These are phyloP conservation scores for Rhexocercosporidium sp. DNA, from an alignment of 2,329 filamentous ascomycete species.

Conservation along the genomic window DNA sequence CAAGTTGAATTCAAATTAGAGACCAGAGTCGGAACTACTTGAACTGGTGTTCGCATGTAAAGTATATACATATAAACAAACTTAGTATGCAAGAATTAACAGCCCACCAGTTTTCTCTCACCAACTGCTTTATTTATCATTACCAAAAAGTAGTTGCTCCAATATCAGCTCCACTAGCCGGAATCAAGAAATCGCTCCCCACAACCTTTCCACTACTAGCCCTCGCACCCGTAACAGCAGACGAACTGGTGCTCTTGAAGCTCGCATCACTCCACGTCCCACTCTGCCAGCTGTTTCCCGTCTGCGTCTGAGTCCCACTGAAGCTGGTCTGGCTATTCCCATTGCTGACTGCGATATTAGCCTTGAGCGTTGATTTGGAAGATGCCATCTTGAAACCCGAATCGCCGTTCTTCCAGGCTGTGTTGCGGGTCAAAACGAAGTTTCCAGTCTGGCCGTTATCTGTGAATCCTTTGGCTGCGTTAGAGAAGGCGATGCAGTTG, in stretches of 20 bases:
- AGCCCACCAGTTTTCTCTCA: not conserved
- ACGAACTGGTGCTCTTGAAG: conserved; percentile 47
- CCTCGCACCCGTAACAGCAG: conserved; percentile 46
- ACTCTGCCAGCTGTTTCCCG: conserved; percentile 51
- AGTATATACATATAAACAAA: not conserved
- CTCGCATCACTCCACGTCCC: conserved; percentile 46
- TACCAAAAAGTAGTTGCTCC: conserved; percentile 46
- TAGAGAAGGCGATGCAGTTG: conserved; percentile 52
- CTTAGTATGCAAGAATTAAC: not conserved
- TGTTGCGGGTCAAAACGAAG: conserved; percentile 49
- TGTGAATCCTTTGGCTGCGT: conserved; percentile 52
- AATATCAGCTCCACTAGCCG: conserved; percentile 45
- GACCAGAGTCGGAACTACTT: too few relatives aligned
- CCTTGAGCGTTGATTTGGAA: conserved; percentile 44
- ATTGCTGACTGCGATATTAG: conserved; percentile 48
- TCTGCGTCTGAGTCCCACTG: conserved; percentile 35
- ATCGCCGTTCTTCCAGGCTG: conserved; percentile 52
- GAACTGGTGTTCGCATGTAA: not conserved
- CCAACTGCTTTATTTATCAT: not conserved
- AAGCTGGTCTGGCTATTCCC: conserved; percentile 38
- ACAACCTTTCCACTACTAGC: conserved; percentile 47
- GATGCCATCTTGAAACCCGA: conserved; percentile 47
- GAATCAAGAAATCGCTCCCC: conserved; percentile 50
- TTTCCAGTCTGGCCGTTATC: conserved; percentile 52
- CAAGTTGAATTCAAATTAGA: too few relatives aligned